These are phyloP conservation scores for Pseudozyma pruni DNA, from an alignment of 1,284 basidiomycete genomes.

Conservation along the genomic window DNA sequence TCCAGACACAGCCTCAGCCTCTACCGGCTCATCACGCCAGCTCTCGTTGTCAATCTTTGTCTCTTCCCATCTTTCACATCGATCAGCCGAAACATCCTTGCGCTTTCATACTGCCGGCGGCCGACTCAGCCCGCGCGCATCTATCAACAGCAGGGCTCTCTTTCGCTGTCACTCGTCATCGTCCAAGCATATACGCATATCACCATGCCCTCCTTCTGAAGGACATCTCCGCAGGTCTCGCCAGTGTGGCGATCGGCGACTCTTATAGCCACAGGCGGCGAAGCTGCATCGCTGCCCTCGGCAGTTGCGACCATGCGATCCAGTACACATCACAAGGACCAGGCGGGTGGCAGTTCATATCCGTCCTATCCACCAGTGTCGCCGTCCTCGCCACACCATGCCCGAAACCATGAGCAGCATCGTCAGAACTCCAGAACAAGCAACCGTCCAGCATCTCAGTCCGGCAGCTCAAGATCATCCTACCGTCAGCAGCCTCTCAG, in stretches of 20 bases:
- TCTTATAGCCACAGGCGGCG: neutral
- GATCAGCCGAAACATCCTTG: too few species aligned
- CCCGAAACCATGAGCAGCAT: slow-evolving; percentile 3
- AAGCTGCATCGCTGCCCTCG: neutral
- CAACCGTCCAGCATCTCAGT: slow-evolving; percentile 18
- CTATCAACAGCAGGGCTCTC: too few species aligned
- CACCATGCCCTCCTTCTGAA: too few species aligned
- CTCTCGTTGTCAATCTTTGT: too few species aligned
- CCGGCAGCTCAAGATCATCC: slow-evolving; percentile 17
- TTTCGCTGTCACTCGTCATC: too few species aligned
- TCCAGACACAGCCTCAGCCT: neutral
- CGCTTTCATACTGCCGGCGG: too few species aligned
- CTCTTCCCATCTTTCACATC: neutral
- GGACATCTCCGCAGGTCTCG: too few species aligned
- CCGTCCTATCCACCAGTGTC: slow-evolving; percentile 39
- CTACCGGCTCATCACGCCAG: too few species aligned
- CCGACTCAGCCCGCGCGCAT: too few species aligned
- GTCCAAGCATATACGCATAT: too few species aligned
- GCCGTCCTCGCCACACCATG: slow-evolving; percentile 26
- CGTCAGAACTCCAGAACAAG: slow-evolving; percentile 16
- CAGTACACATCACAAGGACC: slow-evolving; percentile 10
- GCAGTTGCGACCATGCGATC: slow-evolving; percentile 1
- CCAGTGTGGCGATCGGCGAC: too few species aligned
- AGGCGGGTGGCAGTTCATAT: slow-evolving; percentile 9
- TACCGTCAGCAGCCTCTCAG: slow-evolving; percentile 24